Percentiles rank a stretch among this genome's conserved stretches.
phyloP scores from a whole-genome alignment of 2,329 filamentous ascomycete species.

The Epichloe coenophiala region DNA sequence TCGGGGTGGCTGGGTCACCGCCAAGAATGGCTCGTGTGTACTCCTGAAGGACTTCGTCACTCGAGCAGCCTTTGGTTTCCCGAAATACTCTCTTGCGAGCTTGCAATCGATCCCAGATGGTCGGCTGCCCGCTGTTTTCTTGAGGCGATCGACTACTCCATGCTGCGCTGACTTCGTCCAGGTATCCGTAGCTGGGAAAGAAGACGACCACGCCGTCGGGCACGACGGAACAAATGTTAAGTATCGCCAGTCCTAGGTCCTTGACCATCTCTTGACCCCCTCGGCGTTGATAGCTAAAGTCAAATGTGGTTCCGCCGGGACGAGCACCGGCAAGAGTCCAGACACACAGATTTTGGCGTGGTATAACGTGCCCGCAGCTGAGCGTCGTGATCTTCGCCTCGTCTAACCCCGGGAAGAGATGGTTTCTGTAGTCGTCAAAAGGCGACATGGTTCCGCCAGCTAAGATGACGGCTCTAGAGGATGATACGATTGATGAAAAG shows the following conservation, averaged over 20 bases:
- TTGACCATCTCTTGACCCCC: constrained; percentile 54
- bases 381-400: constrained; percentile 57
- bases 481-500: constrained; percentile 75
- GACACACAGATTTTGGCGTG: constrained; percentile 65
- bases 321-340: constrained; percentile 46
- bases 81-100: constrained; percentile 49
- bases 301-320: constrained; percentile 42
- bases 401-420: constrained; percentile 68
- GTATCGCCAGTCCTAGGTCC: constrained; percentile 60
- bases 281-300: constrained; percentile 78
- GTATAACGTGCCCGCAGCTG: constrained; percentile 92
- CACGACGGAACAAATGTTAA: constrained; percentile 58
- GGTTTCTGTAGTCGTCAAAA: constrained; percentile 76
- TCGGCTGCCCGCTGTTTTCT: constrained; percentile 16
- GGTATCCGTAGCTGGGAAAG: constrained; percentile 88
- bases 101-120: constrained; percentile 45
- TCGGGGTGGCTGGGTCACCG: constrained; percentile 5
- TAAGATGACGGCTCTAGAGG: constrained; percentile 75
- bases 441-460: constrained; percentile 97
- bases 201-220: constrained; percentile 89
- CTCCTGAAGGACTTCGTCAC: constrained; percentile 57
- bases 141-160: constrained; percentile 36
- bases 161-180: constrained; percentile 54
- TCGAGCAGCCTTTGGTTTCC: constrained; percentile 39
- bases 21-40: constrained; percentile 58